Conservation (phyloP, 1,139 yeast genomes). For the Debaryomycetaceae sp. region DNA sequence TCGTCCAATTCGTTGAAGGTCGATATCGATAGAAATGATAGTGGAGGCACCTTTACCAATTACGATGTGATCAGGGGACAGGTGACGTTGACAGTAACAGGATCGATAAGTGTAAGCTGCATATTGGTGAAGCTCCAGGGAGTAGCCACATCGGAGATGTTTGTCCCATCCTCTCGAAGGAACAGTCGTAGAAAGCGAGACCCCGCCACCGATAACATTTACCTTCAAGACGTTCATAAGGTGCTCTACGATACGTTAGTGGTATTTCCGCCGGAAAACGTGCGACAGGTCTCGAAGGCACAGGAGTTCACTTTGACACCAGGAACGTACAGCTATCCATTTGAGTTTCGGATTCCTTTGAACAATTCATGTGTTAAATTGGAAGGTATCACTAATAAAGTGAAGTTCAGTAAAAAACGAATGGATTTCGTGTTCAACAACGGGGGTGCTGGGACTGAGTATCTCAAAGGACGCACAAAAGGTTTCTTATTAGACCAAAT, state of each 20-base stretch:
- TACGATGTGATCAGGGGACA: conserved; percentile 49
- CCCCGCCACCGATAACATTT: conserved; percentile 17
- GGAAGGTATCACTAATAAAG: conserved; percentile 40
- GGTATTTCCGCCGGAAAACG: conserved; percentile 61
- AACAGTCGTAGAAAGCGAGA: conserved; percentile 9
- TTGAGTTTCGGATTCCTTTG: conserved; percentile 53
- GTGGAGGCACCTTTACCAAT: conserved; percentile 50
- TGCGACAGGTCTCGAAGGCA: conserved; percentile 44
- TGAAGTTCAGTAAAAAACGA: conserved; percentile 30
- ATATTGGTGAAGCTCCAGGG: conserved; percentile 64
- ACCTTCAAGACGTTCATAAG: conserved; percentile 48
- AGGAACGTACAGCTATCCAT: conserved; percentile 58
- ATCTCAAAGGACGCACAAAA: conserved; percentile 21
- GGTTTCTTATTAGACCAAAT: conserved; percentile 9
- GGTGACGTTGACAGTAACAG: conserved; percentile 41
- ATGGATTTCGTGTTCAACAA: conserved; percentile 34
- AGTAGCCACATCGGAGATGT: conserved; percentile 38
- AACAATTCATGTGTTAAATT: conserved; percentile 46
- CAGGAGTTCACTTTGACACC: conserved; percentile 59
- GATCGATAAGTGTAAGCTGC: conserved; percentile 46
- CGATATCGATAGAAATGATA: conserved; percentile 33
- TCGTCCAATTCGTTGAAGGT: conserved; percentile 28
- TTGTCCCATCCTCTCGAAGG: conserved; percentile 19
- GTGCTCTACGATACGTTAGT: conserved; percentile 52
- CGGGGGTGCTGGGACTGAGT: conserved; percentile 27